phyloP scores from a whole-genome alignment of 2,329 filamentous ascomycete species.

The Xylaria sp. region DNA sequence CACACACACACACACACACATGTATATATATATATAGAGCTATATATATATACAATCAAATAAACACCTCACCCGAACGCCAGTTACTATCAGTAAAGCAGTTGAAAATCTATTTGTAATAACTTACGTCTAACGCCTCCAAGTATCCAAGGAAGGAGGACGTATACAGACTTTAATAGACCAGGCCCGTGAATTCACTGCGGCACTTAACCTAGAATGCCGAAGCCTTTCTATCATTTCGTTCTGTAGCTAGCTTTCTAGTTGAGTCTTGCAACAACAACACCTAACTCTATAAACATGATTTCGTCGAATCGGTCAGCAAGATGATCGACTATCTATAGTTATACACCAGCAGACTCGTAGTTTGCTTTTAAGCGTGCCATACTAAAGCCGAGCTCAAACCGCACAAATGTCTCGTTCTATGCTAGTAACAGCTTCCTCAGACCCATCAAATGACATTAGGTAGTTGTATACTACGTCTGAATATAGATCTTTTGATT shows the following conservation, averaged over 20 bases:
- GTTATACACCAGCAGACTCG: background rate
- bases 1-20: no score
- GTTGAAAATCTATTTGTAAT: background rate
- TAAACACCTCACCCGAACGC: background rate
- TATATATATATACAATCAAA: background rate
- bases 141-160: background rate
- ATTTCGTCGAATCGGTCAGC: background rate
- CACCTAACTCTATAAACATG: background rate
- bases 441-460: background rate
- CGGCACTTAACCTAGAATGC: background rate
- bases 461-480: background rate
- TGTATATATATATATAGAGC: no score
- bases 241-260: background rate
- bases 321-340: background rate
- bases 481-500: background rate
- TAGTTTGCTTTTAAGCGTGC: background rate
- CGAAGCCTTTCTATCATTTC: background rate
- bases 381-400: background rate
- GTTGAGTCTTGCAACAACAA: background rate
- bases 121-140: background rate
- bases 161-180: background rate
- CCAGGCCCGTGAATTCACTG: background rate
- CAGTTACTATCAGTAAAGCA: background rate
- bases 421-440: background rate
- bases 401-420: background rate